Percentiles rank a stretch among this genome's conserved stretches.
phyloP scores from a whole-genome alignment of 108 stramenopile species.

The Aurantiochytrium sp. region DNA sequence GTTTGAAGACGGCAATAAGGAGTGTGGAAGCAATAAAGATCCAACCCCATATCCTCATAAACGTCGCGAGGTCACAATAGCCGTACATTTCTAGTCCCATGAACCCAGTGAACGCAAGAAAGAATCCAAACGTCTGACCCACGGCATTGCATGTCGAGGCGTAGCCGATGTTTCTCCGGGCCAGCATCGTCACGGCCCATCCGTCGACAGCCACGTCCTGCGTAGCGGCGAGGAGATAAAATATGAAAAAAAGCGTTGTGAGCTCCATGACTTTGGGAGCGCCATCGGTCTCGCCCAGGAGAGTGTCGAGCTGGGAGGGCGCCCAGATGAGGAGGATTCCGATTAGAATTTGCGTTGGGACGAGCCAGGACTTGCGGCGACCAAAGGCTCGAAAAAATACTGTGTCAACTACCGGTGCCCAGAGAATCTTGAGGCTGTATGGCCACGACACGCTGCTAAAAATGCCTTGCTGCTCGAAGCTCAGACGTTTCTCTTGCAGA shows the following conservation, averaged over 20 bases:
- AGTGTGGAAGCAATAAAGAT: slow-evolving; percentile 81
- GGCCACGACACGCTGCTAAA: slow-evolving; percentile 90
- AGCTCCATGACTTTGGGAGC: slow-evolving; percentile 66
- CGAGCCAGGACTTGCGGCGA: slow-evolving; percentile 90
- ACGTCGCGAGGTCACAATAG: slow-evolving; percentile 75
- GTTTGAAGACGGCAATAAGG: slow-evolving; percentile 79
- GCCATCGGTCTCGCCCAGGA: slow-evolving; percentile 25
- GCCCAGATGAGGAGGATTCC: slow-evolving; percentile 55
- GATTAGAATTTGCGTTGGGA: slow-evolving; percentile 85
- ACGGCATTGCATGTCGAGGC: slow-evolving; percentile 90
- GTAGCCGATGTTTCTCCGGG: slow-evolving; percentile 78
- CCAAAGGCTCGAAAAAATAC: slow-evolving; percentile 74
- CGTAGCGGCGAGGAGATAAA: slow-evolving; percentile 97
- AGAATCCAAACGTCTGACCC: slow-evolving; percentile 94
- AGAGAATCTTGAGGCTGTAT: slow-evolving; percentile 90
- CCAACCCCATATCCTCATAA: slow-evolving; percentile 81
- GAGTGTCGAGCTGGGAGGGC: slow-evolving; percentile 24
- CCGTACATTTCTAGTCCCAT: slow-evolving; percentile 85
- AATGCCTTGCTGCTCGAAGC: slow-evolving; percentile 76
- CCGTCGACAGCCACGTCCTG: slow-evolving; percentile 99
- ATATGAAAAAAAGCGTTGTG: slow-evolving; percentile 79
- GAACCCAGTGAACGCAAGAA: slow-evolving; percentile 88
- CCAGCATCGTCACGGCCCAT: slow-evolving; percentile 98
- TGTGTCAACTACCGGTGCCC: slow-evolving; percentile 98
- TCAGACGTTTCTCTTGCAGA: slow-evolving; percentile 69